phyloP scores from a whole-genome alignment of 371 early-diverging fungal genomes.

The Syncephalastrum sp. region DNA sequence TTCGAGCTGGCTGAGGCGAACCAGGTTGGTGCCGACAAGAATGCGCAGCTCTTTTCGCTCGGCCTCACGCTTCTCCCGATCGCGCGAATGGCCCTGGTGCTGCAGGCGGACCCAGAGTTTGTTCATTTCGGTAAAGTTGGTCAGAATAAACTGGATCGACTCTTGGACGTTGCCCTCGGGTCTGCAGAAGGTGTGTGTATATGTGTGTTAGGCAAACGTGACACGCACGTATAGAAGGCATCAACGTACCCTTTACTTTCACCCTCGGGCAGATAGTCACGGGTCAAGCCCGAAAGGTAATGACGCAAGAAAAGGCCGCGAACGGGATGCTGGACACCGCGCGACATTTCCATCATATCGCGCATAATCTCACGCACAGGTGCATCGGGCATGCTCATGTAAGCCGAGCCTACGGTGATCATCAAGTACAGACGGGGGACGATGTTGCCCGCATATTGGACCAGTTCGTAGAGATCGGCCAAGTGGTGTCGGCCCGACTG shows the following conservation, averaged over 20 bases:
- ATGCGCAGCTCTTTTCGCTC: conserved; percentile 93
- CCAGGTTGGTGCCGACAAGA: conserved; percentile 94
- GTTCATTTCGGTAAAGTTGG: conserved; percentile 98
- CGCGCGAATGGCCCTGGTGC: conserved; percentile 91
- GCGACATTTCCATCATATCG: conserved; percentile 97
- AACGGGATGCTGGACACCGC: conserved; percentile 97
- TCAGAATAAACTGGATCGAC: conserved; percentile 90
- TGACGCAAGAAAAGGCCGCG: conserved; percentile 94
- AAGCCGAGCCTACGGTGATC: conserved; percentile 95
- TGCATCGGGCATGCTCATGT: conserved; percentile 83
- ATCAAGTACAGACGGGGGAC: conserved; percentile 96
- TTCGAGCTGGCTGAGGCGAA: conserved; percentile 89
- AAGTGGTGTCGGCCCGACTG: conserved; percentile 82
- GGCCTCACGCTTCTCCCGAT: conserved; percentile 88
- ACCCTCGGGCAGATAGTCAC: conserved; percentile 80
- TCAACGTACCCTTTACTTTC: conserved; percentile 49
- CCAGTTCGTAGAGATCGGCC: conserved; percentile 94
- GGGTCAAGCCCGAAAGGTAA: conserved; percentile 89
- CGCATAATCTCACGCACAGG: conserved; percentile 93
- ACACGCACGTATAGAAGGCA: not conserved
- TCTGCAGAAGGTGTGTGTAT: conserved; percentile 27
- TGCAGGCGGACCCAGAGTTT: conserved; percentile 98
- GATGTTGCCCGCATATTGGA: conserved; percentile 96
- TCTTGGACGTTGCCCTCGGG: conserved; percentile 84
- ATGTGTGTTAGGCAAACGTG: not conserved